Evolutionary conservation across 2,329 filamentous ascomycete species (phyloP).

Genomic region (Aspergillus ochraceus): DNA sequence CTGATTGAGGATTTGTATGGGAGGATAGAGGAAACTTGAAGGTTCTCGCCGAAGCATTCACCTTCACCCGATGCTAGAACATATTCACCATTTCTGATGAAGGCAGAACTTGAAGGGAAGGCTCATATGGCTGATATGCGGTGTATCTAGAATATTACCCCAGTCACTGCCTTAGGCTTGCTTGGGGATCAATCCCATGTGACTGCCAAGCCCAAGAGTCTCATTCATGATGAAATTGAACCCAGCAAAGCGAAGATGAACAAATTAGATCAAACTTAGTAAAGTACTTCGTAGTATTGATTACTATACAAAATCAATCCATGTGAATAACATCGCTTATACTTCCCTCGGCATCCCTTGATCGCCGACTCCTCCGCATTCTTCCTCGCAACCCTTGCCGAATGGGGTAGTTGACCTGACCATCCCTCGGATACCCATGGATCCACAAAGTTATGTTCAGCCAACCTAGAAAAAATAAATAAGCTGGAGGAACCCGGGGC

Average conservation of each 20-base stretch:
- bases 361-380: slow-evolving; percentile 2
- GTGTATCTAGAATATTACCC: no score
- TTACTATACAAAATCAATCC: not conserved
- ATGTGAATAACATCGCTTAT: not conserved
- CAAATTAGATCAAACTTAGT: not conserved
- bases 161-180: no score
- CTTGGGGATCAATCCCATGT: not conserved
- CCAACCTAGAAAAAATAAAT: not conserved
- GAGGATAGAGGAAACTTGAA: no score
- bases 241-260: no score
- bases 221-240: not conserved
- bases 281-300: not conserved
- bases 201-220: not conserved
- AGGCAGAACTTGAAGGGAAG: no score
- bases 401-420: not conserved
- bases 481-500: not conserved
- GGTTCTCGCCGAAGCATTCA: no score
- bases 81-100: no score
- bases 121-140: no score
- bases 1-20: no score
- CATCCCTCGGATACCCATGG: not conserved
- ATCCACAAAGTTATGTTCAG: not conserved
- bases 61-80: no score
- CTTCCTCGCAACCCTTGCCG: slow-evolving; percentile 1
- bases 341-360: not conserved